Evolutionary conservation across 2,329 filamentous ascomycete species (phyloP), one percentile per base, ranked within the genome.

Genomic region (Colletotrichum truncatum): DNA sequence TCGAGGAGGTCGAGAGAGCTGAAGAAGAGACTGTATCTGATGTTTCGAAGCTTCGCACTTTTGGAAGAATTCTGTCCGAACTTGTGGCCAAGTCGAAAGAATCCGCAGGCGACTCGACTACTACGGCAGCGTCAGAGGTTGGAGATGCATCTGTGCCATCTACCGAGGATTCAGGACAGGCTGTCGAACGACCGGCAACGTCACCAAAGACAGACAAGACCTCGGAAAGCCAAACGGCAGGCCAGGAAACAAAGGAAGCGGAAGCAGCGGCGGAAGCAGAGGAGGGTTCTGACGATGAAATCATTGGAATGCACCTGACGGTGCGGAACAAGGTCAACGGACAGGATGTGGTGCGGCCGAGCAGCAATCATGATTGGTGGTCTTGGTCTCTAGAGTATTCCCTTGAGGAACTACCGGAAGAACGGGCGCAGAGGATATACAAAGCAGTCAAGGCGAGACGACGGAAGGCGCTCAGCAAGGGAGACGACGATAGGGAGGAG

Each of bases 381-480:
- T 63, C 88, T 68, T 98, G 94, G 94, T 76, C 80, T 0, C 81
- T 98, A n/a, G 88, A 96, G 70, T 98, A 97, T 77, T 84, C 89
- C 34, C 79, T 98, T 49, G 84, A 85, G 46, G 91, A 94, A 68
- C 80, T 94, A 2, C 55, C 77, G 0, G 68, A 70, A 3, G 67
- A 74, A 0, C 78, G 81, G 9, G 87, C 85, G 1, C 76, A 75
- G 65, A 76, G 60, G 1, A 75, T 91, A 23, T 93, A 93, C 74
- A 41, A 73, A 1, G 79, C 83, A 53, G 81, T 88, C 63, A 87
- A 88, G 73, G 75, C 71, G 4, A 84, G 91, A 14, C 86, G 93
- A 11, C 78, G 76, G 46, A 80, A 80, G 28, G 77, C 79, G 0
- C 73, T 88, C 34, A 28, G 68, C 26, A 75, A 73, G 65, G 78